Percentiles rank a stretch among this genome's conserved stretches.
These are phyloP conservation scores for Russula foetens DNA, from an alignment of 768 basidiomycete species.

Conservation along the genomic window DNA sequence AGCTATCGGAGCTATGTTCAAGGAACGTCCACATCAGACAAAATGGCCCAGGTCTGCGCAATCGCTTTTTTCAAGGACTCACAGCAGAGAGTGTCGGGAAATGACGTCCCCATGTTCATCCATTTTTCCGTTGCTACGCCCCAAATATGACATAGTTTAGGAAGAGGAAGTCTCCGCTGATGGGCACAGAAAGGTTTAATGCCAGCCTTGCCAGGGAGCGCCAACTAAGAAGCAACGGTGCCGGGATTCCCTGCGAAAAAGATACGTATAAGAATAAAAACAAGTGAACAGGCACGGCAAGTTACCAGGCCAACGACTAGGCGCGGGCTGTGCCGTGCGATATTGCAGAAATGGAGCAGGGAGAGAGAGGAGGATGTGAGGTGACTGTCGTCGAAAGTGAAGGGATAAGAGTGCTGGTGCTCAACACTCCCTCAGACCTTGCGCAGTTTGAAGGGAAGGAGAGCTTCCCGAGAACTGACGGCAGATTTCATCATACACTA, in stretches of 20 bases:
- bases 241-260: neutral
- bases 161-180: neutral
- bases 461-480: neutral
- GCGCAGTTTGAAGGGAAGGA: neutral
- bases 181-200: neutral
- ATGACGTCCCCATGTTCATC: neutral
- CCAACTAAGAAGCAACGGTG: neutral
- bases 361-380: neutral
- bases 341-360: neutral
- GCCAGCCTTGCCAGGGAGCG: too few relatives aligned
- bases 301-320: slow-evolving; percentile 8
- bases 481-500: neutral
- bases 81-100: neutral
- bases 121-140: neutral
- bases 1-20: slow-evolving; percentile 5
- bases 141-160: neutral
- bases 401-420: neutral
- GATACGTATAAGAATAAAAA: neutral
- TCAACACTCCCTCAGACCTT: neutral
- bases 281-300: neutral
- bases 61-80: neutral
- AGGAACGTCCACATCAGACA: neutral
- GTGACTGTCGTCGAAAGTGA: neutral
- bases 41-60: neutral
- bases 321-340: neutral